Evolutionary conservation across 495 filamentous ascomycete genomes (phyloP).

Genomic region (Aspergillus incahuasiensis): DNA sequence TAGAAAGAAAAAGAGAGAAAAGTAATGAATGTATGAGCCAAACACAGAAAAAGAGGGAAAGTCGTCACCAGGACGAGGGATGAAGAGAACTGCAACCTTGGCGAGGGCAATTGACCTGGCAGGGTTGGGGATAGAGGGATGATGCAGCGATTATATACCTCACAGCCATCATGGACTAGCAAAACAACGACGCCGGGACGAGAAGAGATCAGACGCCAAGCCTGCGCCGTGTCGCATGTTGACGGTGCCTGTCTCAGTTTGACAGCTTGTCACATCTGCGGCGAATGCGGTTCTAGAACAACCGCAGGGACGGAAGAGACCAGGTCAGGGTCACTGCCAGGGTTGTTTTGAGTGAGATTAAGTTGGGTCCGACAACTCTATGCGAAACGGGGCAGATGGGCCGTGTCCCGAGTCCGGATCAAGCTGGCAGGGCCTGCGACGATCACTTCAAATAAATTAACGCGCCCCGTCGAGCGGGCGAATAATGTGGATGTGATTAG

Average conservation of each 20-base stretch:
- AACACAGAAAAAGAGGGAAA: not conserved
- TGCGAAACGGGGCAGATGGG: not conserved
- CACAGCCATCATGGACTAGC: too few relatives aligned
- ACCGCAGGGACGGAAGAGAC: too few relatives aligned
- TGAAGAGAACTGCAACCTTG: not conserved
- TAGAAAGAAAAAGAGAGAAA: not conserved
- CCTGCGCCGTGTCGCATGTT: not conserved
- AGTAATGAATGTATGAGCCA: not conserved
- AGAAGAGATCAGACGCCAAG: not conserved
- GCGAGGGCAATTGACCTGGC: not conserved
- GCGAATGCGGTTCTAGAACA: not conserved
- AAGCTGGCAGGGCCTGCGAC: too few relatives aligned
- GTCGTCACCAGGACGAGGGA: conserved; percentile 4
- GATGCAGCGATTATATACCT: too few relatives aligned
- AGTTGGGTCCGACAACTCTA: not conserved
- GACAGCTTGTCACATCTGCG: not conserved
- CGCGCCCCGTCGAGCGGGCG: not conserved
- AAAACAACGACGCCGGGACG: too few relatives aligned
- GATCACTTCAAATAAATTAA: not conserved
- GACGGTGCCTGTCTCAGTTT: not conserved
- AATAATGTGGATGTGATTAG: not conserved
- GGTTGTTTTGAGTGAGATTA: not conserved
- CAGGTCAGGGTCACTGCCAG: not conserved
- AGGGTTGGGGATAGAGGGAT: not conserved
- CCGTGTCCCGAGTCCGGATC: not conserved